A percentile compares a stretch with the other conserved stretches of the same genome.
Conservation (phyloP, 352 stramenopile genomes). For the Phytophthora idaei region DNA sequence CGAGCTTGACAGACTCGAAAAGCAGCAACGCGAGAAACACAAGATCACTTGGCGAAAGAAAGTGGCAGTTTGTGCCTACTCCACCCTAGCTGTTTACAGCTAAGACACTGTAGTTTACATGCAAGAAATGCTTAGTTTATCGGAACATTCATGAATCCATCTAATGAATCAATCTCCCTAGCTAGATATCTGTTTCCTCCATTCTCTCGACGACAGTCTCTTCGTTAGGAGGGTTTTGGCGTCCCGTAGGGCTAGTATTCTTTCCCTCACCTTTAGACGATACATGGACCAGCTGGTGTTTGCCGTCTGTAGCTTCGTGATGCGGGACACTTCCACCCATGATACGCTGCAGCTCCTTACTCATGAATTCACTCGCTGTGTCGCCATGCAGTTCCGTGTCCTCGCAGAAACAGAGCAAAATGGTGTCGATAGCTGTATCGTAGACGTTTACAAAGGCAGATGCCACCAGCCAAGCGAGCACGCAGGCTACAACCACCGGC, state of each 20-base stretch:
- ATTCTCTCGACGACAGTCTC: conserved; percentile 25
- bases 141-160: too few species aligned
- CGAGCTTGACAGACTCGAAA: conserved; percentile 24
- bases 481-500: conserved; percentile 83
- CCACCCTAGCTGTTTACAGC: conserved; percentile 28
- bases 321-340: conserved; percentile 43
- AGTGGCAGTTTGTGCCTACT: conserved; percentile 72
- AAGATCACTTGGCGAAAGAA: conserved; percentile 70
- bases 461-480: conserved; percentile 91
- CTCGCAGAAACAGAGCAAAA: conserved; percentile 97
- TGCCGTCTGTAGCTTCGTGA: conserved; percentile 16
- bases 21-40: conserved; percentile 46
- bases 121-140: too few species aligned
- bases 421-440: conserved; percentile 94
- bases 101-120: neutral
- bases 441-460: conserved; percentile 95
- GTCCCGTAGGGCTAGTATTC: conserved; percentile 4
- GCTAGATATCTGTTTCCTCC: conserved; percentile 52
- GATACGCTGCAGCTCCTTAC: conserved; percentile 64
- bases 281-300: conserved; percentile 53
- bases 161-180: neutral
- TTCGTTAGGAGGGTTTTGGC: neutral
- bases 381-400: conserved; percentile 81
- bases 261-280: conserved; percentile 9
- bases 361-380: conserved; percentile 79